Conservation (phyloP, 345 rosid genomes). For the Bruguiera sexangula region DNA sequence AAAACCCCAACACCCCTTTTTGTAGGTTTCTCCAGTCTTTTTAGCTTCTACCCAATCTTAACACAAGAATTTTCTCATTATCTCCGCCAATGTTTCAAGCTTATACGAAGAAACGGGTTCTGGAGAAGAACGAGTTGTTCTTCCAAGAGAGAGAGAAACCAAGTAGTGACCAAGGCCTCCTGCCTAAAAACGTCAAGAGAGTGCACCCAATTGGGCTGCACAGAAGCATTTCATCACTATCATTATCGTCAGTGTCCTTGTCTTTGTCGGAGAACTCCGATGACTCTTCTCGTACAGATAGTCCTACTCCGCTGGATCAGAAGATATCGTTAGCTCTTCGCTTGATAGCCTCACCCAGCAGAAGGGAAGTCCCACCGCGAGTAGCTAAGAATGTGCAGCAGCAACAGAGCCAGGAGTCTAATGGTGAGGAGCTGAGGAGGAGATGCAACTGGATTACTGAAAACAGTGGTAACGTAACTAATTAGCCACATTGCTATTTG, state of each 20-base stretch:
- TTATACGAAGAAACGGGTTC: constrained; percentile 29
- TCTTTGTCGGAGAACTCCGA: constrained; percentile 83
- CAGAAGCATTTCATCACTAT: constrained; percentile 69
- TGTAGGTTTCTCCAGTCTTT: constrained; percentile 6
- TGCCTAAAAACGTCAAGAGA: constrained; percentile 70
- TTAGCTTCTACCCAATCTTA: constrained; percentile 18
- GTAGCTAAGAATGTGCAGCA: constrained; percentile 29
- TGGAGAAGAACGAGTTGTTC: constrained; percentile 34
- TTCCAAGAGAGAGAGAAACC: constrained; percentile 34
- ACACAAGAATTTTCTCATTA: constrained; percentile 4
- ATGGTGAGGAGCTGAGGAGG: constrained; percentile 56
- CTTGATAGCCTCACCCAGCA: constrained; percentile 41
- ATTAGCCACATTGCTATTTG: background rate
- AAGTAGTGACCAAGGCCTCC: constrained; percentile 32
- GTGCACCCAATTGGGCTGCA: constrained; percentile 73
- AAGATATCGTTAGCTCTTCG: constrained; percentile 72
- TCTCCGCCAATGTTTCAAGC: constrained; percentile 35
- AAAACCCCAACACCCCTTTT: constrained; percentile 10
- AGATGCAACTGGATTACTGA: constrained; percentile 85
- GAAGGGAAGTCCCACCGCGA: constrained; percentile 33
- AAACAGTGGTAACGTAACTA: constrained; percentile 65
- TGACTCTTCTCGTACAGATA: constrained; percentile 68
- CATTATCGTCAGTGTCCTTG: constrained; percentile 68
- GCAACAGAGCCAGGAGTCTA: constrained; percentile 30
- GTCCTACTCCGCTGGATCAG: constrained; percentile 46